These are phyloP conservation scores for Solanum etuberosum DNA, from an alignment of 257 asterid genomes.

Conservation along the genomic window DNA sequence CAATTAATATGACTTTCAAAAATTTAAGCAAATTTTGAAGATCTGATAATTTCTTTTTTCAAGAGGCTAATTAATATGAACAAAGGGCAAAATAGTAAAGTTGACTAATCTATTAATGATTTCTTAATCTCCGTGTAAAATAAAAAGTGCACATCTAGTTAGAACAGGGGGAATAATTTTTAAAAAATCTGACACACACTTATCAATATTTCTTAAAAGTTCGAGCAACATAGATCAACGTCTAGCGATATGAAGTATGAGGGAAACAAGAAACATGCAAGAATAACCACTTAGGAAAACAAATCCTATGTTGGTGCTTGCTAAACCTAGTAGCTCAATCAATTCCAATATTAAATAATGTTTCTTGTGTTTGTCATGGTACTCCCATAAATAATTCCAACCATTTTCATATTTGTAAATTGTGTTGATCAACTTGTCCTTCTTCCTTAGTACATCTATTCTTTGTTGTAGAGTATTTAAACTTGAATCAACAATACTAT, in stretches of 20 bases:
- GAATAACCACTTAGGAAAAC: conserved; percentile 30
- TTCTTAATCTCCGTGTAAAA: accelerated
- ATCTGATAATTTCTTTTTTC: no score
- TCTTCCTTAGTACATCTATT: conserved; percentile 22
- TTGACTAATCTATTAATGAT: no score
- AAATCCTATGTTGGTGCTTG: conserved; percentile 9
- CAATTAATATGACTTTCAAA: no score
- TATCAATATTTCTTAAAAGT: not conserved
- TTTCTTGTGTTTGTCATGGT: conserved; percentile 21
- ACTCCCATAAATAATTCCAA: conserved; percentile 31
- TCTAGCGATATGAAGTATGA: not conserved
- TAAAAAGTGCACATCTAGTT: not conserved
- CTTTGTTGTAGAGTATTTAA: conserved; percentile 22
- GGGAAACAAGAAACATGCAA: conserved; percentile 21
- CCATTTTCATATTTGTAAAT: conserved; percentile 6
- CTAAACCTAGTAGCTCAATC: conserved; percentile 15
- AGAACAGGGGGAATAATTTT: accelerated
- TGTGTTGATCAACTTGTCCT: conserved; percentile 16
- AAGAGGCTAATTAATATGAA: not conserved
- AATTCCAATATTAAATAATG: not conserved
- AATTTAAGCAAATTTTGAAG: not conserved
- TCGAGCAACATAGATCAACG: not conserved
- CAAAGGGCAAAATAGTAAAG: not conserved
- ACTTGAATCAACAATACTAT: conserved; percentile 31
- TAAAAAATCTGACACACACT: accelerated